Percentiles rank a stretch among this genome's conserved stretches.
Evolutionary conservation across 352 stramenopile species (phyloP).

Genomic region (Phytophthora fragariae): DNA sequence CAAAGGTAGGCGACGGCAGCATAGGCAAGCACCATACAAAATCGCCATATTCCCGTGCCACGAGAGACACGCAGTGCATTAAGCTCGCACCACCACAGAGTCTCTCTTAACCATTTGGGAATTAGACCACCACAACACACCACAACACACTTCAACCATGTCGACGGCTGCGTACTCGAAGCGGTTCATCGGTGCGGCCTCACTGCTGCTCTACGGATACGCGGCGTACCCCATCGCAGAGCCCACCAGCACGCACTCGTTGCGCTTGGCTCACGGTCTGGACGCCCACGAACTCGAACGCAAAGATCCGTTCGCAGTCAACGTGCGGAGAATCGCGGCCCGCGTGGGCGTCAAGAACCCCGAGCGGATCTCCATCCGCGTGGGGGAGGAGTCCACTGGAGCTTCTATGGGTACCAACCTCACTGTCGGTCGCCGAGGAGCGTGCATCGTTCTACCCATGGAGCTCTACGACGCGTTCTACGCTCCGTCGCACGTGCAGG

Average conservation of each 20-base stretch:
- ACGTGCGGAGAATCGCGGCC: constrained; percentile 67
- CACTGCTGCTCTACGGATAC: constrained; percentile 42
- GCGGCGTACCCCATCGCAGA: constrained; percentile 61
- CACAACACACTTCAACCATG: constrained; percentile 16
- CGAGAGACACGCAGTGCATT: constrained; percentile 24
- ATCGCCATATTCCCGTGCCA: background rate
- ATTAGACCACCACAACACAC: constrained; percentile 8
- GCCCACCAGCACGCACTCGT: constrained; percentile 66
- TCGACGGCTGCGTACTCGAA: constrained; percentile 40
- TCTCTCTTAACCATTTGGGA: constrained; percentile 13
- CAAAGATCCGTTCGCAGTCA: constrained; percentile 66
- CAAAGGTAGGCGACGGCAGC: background rate
- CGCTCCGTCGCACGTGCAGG: constrained; percentile 50
- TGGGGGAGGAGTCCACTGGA: constrained; percentile 67
- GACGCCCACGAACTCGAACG: constrained; percentile 67
- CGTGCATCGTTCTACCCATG: constrained; percentile 76
- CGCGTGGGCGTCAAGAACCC: constrained; percentile 74
- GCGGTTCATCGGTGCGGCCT: constrained; percentile 38
- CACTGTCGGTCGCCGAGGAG: constrained; percentile 58
- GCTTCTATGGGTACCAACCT: constrained; percentile 74
- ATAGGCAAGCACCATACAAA: constrained; percentile 35
- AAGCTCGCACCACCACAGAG: constrained; percentile 17
- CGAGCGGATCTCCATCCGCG: constrained; percentile 69
- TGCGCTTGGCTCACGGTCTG: constrained; percentile 65
- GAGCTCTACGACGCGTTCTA: constrained; percentile 88